These are phyloP conservation scores for Lactarius indigo DNA, from an alignment of 768 basidiomycete species.

Conservation along the genomic window DNA sequence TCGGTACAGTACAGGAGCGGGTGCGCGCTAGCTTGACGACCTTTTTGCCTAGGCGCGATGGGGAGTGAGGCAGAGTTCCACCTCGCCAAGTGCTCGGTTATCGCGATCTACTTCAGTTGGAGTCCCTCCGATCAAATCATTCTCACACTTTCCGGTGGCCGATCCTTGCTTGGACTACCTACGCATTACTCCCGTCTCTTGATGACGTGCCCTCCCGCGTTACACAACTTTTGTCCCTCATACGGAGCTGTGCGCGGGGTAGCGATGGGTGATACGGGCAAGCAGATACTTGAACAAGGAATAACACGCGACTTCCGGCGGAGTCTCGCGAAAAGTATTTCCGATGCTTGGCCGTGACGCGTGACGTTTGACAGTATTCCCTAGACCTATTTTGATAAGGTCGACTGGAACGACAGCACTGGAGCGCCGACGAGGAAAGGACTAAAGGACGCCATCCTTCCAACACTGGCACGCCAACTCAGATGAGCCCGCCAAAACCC, in stretches of 20 bases:
- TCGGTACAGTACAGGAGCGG: background rate
- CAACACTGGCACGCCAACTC: background rate
- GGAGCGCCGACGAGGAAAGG: no score
- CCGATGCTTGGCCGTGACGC: no score
- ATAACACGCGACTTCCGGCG: no score
- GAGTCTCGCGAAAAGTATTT: no score
- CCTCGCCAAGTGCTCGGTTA: background rate
- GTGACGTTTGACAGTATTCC: no score
- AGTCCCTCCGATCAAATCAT: background rate
- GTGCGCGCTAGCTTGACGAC: background rate
- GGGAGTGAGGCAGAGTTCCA: no score
- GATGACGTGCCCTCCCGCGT: background rate
- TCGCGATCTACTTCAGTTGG: background rate
- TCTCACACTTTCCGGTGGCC: background rate
- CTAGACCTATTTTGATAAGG: no score
- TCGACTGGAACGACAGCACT: no score
- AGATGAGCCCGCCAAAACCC: background rate
- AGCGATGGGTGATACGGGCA: background rate
- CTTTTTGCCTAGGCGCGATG: no score
- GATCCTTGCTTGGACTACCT: no score
- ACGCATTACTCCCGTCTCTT: background rate
- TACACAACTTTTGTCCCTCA: background rate
- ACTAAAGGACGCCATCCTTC: no score
- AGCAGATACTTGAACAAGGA: background rate
- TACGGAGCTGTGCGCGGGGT: background rate